phyloP scores from a whole-genome alignment of 2,329 filamentous ascomycete genomes.

The Colletotrichum sp. region DNA sequence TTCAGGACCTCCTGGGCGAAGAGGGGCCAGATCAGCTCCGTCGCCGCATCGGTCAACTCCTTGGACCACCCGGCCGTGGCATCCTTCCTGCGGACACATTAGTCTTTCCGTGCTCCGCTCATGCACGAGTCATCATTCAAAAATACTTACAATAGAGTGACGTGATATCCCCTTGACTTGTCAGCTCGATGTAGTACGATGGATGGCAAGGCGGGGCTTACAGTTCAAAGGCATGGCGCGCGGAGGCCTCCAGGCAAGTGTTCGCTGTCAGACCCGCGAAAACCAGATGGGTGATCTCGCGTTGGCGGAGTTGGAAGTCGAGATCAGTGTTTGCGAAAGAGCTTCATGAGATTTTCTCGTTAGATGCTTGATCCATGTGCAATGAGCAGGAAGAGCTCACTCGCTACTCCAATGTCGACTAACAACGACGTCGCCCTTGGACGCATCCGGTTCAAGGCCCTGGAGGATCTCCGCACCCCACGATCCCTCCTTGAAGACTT shows the following conservation, averaged over 20 bases:
- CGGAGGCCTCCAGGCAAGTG: not conserved
- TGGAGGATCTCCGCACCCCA: not conserved
- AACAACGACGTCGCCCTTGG: not conserved
- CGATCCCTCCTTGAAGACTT: not conserved
- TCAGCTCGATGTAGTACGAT: accelerated
- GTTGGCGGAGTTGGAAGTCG: not conserved
- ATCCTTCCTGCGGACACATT: not conserved
- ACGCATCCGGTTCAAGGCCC: accelerated
- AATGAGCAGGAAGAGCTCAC: not conserved
- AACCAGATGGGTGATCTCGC: not conserved
- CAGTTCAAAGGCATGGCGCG: not conserved
- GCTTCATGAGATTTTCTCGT: not conserved
- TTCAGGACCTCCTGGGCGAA: not conserved
- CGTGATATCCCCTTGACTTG: not conserved
- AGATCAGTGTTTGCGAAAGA: not conserved
- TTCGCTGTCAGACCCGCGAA: not conserved
- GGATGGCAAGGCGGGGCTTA: accelerated
- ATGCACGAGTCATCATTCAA: accelerated
- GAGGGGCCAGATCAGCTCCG: not conserved
- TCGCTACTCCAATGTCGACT: not conserved
- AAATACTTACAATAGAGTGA: not conserved
- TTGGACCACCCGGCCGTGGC: not conserved
- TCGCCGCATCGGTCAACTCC: not conserved
- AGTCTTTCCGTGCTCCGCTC: not conserved
- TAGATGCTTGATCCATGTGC: too few relatives aligned